A percentile compares a stretch with the other conserved stretches of the same genome.
phyloP scores from a whole-genome alignment of 106 monocot genomes.

The Agapanthus africanus region DNA sequence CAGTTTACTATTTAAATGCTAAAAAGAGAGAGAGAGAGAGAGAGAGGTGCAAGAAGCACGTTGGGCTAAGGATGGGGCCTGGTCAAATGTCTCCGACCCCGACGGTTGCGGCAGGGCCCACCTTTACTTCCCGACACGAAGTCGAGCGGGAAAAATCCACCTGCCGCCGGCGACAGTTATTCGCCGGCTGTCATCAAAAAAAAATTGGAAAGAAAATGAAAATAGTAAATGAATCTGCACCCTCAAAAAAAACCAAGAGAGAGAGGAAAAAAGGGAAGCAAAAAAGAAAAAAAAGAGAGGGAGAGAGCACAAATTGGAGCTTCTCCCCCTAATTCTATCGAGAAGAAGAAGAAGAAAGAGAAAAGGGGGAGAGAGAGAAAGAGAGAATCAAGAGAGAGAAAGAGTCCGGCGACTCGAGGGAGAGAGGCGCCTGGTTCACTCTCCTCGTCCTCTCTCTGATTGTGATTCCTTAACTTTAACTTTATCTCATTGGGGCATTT shows the following conservation, averaged over 20 bases:
- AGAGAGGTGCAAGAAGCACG: not conserved
- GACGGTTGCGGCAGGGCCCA: not conserved
- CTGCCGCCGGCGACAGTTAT: not conserved
- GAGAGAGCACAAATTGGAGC: not conserved
- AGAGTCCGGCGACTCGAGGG: not conserved
- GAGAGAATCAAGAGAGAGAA: not conserved
- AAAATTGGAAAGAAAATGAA: not conserved
- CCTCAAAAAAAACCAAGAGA: not conserved
- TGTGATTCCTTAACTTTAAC: no score
- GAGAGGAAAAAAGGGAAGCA: not conserved
- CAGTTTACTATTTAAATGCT: no score
- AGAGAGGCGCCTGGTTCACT: not conserved
- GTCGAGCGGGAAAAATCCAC: not conserved
- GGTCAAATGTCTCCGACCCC: not conserved
- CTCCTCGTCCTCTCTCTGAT: conserved; percentile 1
- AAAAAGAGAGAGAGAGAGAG: no score
- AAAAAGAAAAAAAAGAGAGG: not conserved
- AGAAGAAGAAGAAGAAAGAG: not conserved
- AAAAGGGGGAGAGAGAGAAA: conserved; percentile 1
- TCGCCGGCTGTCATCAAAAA: not conserved
- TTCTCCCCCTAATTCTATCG: not conserved
- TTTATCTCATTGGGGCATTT: no score
- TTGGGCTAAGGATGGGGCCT: not conserved
- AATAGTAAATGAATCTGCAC: not conserved
- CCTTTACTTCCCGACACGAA: not conserved